These are phyloP conservation scores for Nevesoporus exiguus DNA, from an alignment of 768 basidiomycete species.

Conservation along the genomic window DNA sequence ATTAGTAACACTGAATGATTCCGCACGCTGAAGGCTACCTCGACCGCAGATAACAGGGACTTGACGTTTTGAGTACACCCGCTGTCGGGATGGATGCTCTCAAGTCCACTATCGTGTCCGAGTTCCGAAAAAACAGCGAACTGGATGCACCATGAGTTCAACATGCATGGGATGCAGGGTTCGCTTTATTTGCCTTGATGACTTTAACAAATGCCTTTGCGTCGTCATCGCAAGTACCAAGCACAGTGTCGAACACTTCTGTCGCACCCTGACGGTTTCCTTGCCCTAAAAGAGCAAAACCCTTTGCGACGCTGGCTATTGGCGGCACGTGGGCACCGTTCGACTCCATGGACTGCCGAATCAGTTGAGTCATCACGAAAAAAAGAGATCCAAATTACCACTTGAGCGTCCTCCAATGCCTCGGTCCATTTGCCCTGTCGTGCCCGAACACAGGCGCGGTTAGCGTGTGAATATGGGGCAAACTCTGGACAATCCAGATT, in stretches of 20 bases:
- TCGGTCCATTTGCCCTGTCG: slow-evolving; percentile 1
- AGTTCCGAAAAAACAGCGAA: background rate
- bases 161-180: background rate
- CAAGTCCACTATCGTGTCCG: background rate
- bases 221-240: background rate
- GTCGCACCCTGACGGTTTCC: background rate
- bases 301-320: background rate
- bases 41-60: background rate
- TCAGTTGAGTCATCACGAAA: background rate
- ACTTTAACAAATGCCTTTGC: background rate
- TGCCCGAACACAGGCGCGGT: slow-evolving; percentile 4
- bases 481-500: background rate
- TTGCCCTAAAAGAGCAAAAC: background rate
- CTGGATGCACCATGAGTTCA: background rate
- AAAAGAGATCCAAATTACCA: background rate
- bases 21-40: background rate
- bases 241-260: background rate
- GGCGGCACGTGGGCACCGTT: background rate
- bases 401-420: background rate
- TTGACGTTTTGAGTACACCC: background rate
- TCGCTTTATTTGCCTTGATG: background rate
- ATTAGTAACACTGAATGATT: background rate
- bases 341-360: background rate
- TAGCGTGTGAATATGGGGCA: background rate
- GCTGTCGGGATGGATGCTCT: background rate